Evolutionary conservation across 257 asterid species (phyloP).

Genomic region (Eucommia ulmoides): DNA sequence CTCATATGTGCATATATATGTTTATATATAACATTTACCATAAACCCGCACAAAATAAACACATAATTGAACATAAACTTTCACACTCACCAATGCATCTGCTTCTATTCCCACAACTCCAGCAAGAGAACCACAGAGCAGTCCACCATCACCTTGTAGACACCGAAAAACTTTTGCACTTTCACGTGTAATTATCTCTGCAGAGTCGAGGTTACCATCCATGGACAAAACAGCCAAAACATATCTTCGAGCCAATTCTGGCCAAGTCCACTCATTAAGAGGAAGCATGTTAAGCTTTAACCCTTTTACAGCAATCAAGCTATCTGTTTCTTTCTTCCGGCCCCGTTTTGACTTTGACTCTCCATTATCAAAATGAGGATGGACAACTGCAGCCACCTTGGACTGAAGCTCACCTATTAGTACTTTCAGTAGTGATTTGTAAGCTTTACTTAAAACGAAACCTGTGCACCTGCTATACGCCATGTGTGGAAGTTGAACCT

Average conservation of each 20-base stretch:
- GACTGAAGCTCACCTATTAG: neutral
- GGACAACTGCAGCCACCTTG: neutral
- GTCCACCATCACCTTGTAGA: slow-evolving; percentile 2
- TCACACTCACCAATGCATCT: slow-evolving; percentile 2
- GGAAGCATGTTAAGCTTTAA: neutral
- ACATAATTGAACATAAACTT: neutral
- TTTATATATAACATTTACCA: neutral
- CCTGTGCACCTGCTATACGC: neutral
- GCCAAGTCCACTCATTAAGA: neutral
- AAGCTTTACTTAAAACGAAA: neutral
- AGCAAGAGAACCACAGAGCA: slow-evolving; percentile 1
- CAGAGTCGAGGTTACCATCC: slow-evolving; percentile 1
- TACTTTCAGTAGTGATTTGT: neutral
- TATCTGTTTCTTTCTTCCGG: slow-evolving; percentile 1
- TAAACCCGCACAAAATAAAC: neutral
- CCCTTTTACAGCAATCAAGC: neutral
- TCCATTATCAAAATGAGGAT: neutral
- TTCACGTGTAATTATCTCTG: neutral
- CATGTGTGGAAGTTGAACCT: neutral
- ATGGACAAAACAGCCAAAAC: neutral
- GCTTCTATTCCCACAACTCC: slow-evolving; percentile 4
- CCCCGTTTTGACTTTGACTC: slow-evolving; percentile 2
- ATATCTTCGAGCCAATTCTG: slow-evolving; percentile 3
- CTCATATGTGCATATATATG: no score
- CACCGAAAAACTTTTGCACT: slow-evolving; percentile 1